Conservation (phyloP, 257 asterid species). For the Penstemon newberryi region DNA sequence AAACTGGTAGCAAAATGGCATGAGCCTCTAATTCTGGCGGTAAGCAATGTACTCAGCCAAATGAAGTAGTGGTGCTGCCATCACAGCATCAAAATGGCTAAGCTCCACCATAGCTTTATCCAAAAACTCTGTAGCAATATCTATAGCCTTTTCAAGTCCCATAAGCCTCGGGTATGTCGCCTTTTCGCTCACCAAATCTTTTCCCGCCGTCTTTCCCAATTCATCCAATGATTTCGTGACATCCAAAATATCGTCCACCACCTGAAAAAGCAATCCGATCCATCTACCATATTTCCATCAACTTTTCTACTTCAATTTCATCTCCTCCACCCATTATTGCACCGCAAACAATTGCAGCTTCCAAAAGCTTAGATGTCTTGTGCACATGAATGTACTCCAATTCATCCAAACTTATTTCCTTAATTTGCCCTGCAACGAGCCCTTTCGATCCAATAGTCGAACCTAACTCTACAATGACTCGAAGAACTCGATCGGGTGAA, state of each 20-base stretch:
- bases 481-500: neutral
- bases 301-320: conserved; percentile 6
- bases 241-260: conserved; percentile 26
- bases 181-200: conserved; percentile 19
- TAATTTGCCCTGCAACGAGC: conserved; percentile 15
- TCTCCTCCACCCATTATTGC: conserved; percentile 27
- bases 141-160: conserved; percentile 13
- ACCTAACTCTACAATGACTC: neutral
- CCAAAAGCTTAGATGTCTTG: conserved; percentile 23
- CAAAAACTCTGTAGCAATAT: conserved; percentile 10
- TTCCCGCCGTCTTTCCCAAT: conserved; percentile 33
- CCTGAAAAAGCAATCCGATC: conserved; percentile 24
- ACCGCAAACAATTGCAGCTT: conserved; percentile 17
- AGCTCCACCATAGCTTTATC: conserved; percentile 10
- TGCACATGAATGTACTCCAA: conserved; percentile 21
- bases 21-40: too few relatives aligned
- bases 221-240: conserved; percentile 25
- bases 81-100: conserved; percentile 10
- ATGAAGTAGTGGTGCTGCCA: conserved; percentile 12
- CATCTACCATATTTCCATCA: conserved; percentile 19
- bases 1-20: too few relatives aligned
- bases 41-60: conserved; percentile 15
- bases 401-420: neutral
- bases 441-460: neutral
- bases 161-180: conserved; percentile 21